Base-by-base conservation (phyloP, 176 grass and related monocot species). In the Phoenix dactylifera region DNA sequence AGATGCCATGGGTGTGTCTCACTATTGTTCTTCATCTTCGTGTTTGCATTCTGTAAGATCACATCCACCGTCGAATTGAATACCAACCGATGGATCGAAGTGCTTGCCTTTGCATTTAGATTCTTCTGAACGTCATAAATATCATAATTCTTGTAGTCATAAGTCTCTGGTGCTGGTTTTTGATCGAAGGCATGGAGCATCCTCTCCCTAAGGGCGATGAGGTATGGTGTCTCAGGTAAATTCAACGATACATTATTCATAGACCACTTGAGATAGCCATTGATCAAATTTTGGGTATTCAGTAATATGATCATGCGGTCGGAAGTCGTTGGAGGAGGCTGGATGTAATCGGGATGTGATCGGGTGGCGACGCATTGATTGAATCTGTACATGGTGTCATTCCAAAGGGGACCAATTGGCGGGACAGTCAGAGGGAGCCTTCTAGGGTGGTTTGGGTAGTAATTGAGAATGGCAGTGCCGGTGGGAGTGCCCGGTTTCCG, bases 1-100 rank as follows among this genome's bases (percentile, higher is more conserved):
- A 89, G 75, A 57, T 95, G 90, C 90, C 90, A 95, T 4, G 90
- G 90, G 71, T 95, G 86, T 1, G 86, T 76, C 83, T 95, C 90
- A 49, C 83, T 95, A 4, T 30, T 86, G 77, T 87, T 84, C 0
- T 55, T 0, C 0, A 2, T 35, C 9, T 79, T 26, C 68, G 71
- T 89, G 74, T 95, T 87, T 6, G 90, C 64, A 53, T 95, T 95
- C 75, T 95, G 86, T 26, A 95, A 67, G 18, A 95, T 70, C 15
- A 95, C 79, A 58, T 95, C 90, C 6, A 95, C 86, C 1, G 79
- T 82, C 2, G 86, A 89, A 0, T 72, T 79, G 63, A 81, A 79
- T 16, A 1, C 57, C 19, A 95, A 70, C 0, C 78, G 71, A 72
- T 89, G 89, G 25, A 89, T 64, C 19, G 55, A 65, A 23, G 72